Evolutionary conservation across 148 eudicot genomes (phyloP).

Genomic region (Silene latifolia): DNA sequence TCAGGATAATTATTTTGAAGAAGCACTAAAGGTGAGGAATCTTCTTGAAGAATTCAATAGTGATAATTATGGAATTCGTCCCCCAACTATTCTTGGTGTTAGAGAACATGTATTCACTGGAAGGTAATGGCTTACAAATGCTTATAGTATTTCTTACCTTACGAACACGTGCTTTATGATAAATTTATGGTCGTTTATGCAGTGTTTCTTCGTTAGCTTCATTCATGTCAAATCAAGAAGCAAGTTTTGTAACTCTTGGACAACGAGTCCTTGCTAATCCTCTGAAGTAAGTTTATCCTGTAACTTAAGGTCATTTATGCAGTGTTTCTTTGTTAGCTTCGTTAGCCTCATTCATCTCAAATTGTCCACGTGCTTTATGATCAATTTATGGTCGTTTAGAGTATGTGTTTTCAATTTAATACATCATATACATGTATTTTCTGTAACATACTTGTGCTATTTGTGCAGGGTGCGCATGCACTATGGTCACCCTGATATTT

Average conservation of each 20-base stretch:
- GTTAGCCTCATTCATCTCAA: too few relatives aligned
- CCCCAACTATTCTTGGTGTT: slow-evolving; percentile 90
- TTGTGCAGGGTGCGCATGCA: slow-evolving; percentile 92
- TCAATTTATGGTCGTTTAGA: too few relatives aligned
- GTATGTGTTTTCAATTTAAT: neutral
- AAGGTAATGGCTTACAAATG: slow-evolving; percentile 45
- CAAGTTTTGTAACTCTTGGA: slow-evolving; percentile 96
- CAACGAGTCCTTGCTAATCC: slow-evolving; percentile 98
- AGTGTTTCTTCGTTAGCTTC: slow-evolving; percentile 98
- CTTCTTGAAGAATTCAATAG: slow-evolving; percentile 86
- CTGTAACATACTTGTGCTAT: slow-evolving; percentile 10
- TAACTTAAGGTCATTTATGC: neutral
- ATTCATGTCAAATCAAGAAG: slow-evolving; percentile 97
- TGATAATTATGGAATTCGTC: slow-evolving; percentile 71
- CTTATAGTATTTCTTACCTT: neutral
- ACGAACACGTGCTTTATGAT: neutral
- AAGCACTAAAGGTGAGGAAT: slow-evolving; percentile 97
- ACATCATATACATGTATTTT: neutral
- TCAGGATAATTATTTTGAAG: slow-evolving; percentile 98
- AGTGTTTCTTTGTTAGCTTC: too few relatives aligned
- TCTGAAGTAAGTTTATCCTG: slow-evolving; percentile 59
- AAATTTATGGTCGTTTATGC: slow-evolving; percentile 32
- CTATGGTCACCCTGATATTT: slow-evolving; percentile 99
- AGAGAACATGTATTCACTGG: slow-evolving; percentile 99
- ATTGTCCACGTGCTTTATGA: too few relatives aligned